Conservation (phyloP, 2,329 filamentous ascomycete species). For the Pseudogymnoascus sp. region DNA sequence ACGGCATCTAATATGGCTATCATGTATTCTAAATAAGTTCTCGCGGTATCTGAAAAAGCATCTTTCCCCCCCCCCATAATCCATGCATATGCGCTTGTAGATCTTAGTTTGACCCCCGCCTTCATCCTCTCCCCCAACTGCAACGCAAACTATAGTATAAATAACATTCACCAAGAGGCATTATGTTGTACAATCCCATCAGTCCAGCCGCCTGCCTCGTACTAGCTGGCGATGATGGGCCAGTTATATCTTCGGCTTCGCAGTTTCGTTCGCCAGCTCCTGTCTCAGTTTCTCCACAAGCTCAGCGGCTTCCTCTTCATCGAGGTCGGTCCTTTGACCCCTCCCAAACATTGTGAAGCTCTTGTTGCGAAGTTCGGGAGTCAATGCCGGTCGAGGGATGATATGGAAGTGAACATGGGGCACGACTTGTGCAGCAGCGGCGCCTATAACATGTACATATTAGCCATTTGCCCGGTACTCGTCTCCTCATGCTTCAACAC, state of each 20-base stretch:
- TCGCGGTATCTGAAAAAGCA: neutral
- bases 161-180: neutral
- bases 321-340: constrained; percentile 62
- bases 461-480: constrained; percentile 11
- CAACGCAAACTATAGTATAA: constrained; percentile 4
- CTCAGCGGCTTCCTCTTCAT: constrained; percentile 60
- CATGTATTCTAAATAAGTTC: neutral
- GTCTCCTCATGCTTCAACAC: neutral
- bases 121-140: neutral
- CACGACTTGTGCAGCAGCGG: constrained; percentile 82
- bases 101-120: neutral
- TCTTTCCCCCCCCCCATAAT: neutral
- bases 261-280: constrained; percentile 35
- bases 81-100: neutral
- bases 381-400: constrained; percentile 67
- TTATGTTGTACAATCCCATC: constrained; percentile 1
- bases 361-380: constrained; percentile 43
- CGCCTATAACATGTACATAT: constrained; percentile 38
- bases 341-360: constrained; percentile 74
- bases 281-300: constrained; percentile 48
- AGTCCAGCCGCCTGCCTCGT: neutral
- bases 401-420: constrained; percentile 92
- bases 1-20: constrained; percentile 8
- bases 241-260: constrained; percentile 20
- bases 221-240: neutral